phyloP scores from a whole-genome alignment of 1,139 yeast species.

The Yueomyces sp. region DNA sequence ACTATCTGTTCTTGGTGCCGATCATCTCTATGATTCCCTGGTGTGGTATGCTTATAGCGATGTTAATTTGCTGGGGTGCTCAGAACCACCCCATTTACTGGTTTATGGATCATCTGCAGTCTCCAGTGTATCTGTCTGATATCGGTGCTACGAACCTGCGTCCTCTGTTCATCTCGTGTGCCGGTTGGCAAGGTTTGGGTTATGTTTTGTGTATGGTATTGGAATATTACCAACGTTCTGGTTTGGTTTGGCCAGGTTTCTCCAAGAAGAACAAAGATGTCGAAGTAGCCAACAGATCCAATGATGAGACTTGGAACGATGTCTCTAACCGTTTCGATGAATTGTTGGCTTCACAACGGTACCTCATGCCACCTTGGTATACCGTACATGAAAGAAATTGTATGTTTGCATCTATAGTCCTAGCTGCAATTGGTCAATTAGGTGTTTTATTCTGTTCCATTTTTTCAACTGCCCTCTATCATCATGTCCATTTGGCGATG shows the following conservation, averaged over 20 bases:
- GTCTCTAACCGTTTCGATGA: not conserved
- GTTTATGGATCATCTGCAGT: conserved; percentile 37
- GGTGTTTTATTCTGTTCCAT: conserved; percentile 68
- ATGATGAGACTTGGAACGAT: not conserved
- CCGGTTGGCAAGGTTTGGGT: conserved; percentile 68
- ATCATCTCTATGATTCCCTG: conserved; percentile 44
- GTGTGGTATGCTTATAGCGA: conserved; percentile 71
- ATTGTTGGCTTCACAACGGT: conserved; percentile 1
- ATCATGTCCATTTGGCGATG: conserved; percentile 54
- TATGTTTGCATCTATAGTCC: conserved; percentile 23
- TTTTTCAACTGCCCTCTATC: conserved; percentile 52
- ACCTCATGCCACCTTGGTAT: conserved; percentile 27
- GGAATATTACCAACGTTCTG: conserved; percentile 22
- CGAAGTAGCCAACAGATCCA: not conserved
- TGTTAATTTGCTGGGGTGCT: conserved; percentile 58
- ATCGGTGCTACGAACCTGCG: conserved; percentile 77
- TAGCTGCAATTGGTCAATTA: conserved; percentile 54
- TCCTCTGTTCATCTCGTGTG: conserved; percentile 72
- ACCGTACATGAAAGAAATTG: conserved; percentile 26
- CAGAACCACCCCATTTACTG: conserved; percentile 67
- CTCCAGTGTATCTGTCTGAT: conserved; percentile 68
- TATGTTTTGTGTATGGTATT: conserved; percentile 44
- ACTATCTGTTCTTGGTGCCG: conserved; percentile 38
- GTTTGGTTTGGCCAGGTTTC: not conserved
- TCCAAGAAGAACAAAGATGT: not conserved